Percentiles rank a stretch among this genome's conserved stretches.
Conservation (phyloP, 805 yeast genomes). For the Sugiyamaella valdiviana region DNA sequence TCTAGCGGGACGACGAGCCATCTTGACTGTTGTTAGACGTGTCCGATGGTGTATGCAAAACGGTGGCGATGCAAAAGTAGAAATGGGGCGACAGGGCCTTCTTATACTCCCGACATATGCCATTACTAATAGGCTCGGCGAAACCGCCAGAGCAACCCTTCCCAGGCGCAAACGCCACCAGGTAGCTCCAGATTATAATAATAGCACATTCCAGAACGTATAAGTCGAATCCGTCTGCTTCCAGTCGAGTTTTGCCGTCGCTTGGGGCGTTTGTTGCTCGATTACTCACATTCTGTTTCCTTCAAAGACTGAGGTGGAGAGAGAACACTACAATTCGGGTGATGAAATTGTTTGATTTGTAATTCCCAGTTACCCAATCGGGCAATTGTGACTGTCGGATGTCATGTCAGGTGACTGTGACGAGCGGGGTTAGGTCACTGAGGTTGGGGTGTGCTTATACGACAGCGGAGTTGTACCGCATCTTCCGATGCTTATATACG, state of each 20-base stretch:
- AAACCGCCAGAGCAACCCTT: neutral
- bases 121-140: neutral
- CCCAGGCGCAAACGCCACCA: neutral
- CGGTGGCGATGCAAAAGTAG: neutral
- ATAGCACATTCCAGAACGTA: neutral
- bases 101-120: neutral
- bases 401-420: neutral
- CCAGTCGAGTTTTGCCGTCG: too few relatives aligned
- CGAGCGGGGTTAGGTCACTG: neutral
- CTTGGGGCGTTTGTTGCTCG: too few relatives aligned
- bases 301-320: neutral
- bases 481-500: too few relatives aligned
- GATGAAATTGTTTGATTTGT: neutral
- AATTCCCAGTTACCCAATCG: neutral
- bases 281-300: neutral
- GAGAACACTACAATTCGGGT: neutral
- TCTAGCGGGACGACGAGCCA: conserved; percentile 99
- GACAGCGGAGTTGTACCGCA: neutral
- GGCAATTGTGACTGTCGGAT: neutral
- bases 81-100: neutral
- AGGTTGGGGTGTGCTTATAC: neutral
- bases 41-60: neutral
- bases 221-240: too few relatives aligned
- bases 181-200: neutral
- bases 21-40: conserved; percentile 44